Base-by-base conservation (phyloP, 1,284 basidiomycete genomes). In the Malassezia furfur region DNA sequence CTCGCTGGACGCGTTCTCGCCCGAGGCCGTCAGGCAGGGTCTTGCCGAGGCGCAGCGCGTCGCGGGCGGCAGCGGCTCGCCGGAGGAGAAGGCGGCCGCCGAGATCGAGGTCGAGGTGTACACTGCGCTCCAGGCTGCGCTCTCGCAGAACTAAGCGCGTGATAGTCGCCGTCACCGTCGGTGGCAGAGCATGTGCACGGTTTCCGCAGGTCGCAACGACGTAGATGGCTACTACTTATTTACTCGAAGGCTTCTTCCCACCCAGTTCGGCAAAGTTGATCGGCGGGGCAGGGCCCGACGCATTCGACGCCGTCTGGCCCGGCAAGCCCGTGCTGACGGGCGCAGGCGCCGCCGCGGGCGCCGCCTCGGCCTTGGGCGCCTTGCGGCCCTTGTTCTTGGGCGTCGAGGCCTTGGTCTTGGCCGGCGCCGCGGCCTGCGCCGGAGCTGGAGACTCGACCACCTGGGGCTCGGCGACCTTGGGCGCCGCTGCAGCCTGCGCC, bases 51-150 rank as follows among this genome's bases (percentile, higher is more conserved):
- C 91, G 32, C 81, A 88, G 77, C 85, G 84, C 74, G 87, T 88
- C 41, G 82, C 85, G 14, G 78, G 80, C 51, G 88, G 89, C 44
- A 86, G 81, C 68, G 90, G 88, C 40, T 85, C 88, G 54, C 90
- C 96, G 75, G 85, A 85, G 71, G 89, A 91, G 78, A 98, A 93
- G 81, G 80, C 86, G 60, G 91, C 93, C 79, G 93, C 91, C 48
- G 83, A 85, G 70, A 85, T 96, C 77, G 93, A 96, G 79, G 86
- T 88, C 48, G 90, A 94, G 75, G 91, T 98, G 63, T 96, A 90
- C 76, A 91, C 96, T 79, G 84, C 89, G 48, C 80, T 98, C 64
- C 91, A 96, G 77, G 81, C 88, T 66, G 90, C 91, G 60, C 77
- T 91, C 34, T 54, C 60, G 48, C 65, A 64, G 49, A 62, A 65